Evolutionary conservation across 2,329 filamentous ascomycete genomes (phyloP), one percentile per base, ranked within the genome.

Genomic region (Rhynchosporium graminicola): DNA sequence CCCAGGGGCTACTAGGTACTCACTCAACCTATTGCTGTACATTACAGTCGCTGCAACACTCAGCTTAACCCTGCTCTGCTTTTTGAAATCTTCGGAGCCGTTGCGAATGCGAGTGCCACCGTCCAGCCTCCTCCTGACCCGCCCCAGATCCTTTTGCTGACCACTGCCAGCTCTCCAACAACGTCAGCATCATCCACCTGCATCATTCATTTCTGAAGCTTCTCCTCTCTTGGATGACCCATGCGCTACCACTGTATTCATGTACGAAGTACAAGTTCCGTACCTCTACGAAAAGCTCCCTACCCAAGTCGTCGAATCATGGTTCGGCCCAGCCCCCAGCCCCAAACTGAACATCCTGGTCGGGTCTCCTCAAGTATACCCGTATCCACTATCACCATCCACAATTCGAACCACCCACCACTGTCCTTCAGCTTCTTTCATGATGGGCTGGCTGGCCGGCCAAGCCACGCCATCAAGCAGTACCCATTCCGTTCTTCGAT

Each of bases 311-410:
- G 42, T 60, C 50, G 48, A 57, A 51, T 48, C 57, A 61, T 63
- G 54, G 57, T 66, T 68, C 67, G 65, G 62, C 20, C 20, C 20
- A 20, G 20, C 20, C 60, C 64, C 67, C 65, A 68, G 61, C 63
- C 61, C 65, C 38, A 63, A 62, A 54, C 65, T 62, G 58, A 61
- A 55, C 62, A 57, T 64, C 65, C 58, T 65, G 64, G 63, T 56
- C 67, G 63, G 64, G 66, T 40, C 62, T 46, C 50, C 45, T 63
- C 5, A 6, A 36, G 6, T 6, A 10, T 63, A 59, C 38, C 64
- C 62, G 65, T 68, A 62, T 63, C 33, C 59, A 63, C 42, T 50
- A 61, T 59, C 54, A 62, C 56, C n/a, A 60, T 61, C 57, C 43
- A 58, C 28, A 60, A 62, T 64, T 47, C 28, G 33, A 59, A 50